Evolutionary conservation across 805 yeast genomes (phyloP).

Genomic region (Metschnikowia henanensis): DNA sequence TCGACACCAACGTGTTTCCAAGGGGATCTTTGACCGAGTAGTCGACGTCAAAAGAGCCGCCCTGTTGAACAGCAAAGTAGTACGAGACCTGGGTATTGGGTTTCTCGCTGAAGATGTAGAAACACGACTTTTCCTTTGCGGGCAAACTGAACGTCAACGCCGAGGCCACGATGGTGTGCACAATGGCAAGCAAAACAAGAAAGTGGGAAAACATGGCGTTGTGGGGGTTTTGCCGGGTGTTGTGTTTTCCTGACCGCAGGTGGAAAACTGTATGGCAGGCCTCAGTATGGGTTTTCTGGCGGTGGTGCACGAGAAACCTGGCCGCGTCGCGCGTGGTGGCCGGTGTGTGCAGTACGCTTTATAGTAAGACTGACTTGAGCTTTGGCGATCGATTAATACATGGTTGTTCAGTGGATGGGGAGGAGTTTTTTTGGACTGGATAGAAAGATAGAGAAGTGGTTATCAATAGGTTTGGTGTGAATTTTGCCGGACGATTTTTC

Average conservation of each 20-base stretch:
- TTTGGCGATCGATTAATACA: too few species aligned
- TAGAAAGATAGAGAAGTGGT: too few species aligned
- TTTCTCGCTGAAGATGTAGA: slow-evolving; percentile 63
- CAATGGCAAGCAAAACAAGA: slow-evolving; percentile 24
- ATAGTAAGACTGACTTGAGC: too few species aligned
- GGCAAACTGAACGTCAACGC: slow-evolving; percentile 73
- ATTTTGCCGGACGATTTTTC: too few species aligned
- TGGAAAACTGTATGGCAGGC: too few species aligned
- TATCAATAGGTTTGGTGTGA: too few species aligned
- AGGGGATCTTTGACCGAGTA: slow-evolving; percentile 62
- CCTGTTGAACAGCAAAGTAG: slow-evolving; percentile 82
- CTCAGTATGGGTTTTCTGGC: slow-evolving; percentile 1
- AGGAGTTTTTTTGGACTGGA: too few species aligned
- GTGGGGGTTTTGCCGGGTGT: too few species aligned
- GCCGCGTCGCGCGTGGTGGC: not conserved
- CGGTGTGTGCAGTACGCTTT: not conserved
- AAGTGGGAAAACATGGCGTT: slow-evolving; percentile 14
- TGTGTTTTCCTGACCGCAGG: not conserved
- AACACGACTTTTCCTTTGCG: slow-evolving; percentile 76
- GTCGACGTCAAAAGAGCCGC: slow-evolving; percentile 79
- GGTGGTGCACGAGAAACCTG: too few species aligned
- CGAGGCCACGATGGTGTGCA: slow-evolving; percentile 41
- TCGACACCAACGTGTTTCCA: slow-evolving; percentile 51
- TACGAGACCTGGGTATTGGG: slow-evolving; percentile 64
- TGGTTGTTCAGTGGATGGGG: too few species aligned